Evolutionary conservation across 169 alveolate species (phyloP), one percentile per base, ranked within the genome.

Genomic region (Pseudocohnilembus persalinus): DNA sequence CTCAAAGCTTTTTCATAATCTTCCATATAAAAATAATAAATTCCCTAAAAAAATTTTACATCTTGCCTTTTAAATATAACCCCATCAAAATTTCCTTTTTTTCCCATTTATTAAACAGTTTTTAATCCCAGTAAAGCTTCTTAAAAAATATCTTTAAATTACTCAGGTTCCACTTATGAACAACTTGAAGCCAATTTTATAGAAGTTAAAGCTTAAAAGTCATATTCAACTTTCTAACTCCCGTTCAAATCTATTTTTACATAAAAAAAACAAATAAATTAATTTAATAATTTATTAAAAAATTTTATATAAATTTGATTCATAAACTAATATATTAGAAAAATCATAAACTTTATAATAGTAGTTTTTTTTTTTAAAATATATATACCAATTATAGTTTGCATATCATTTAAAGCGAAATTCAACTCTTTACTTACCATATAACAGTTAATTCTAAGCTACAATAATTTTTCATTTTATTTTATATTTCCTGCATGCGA

Each of bases 1-100:
- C 65, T 83, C n/a, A 86, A 32, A 0, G 90, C 90, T 32, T 81
- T 81, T 64, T 81, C 83, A 68, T 74, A 86, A 35, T 86, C 75
- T n/a, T 76, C 34, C 24, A 86, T 33, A 35, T 86, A 81, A 75
- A 86, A 86, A 30, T 86, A 74, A 76, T 73, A 80, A 0, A 86
- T 33, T 63, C 87, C 90, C 34, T 83, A 74, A 81, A 49, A 86
- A 76, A 86, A 86, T 29, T 31, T 27, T 28, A 73, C 20, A 80
- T 86, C 90, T 11, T 86, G 64, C 15, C 65, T 68, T 0, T 63
- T 0, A 65, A 86, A 86, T 1, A 86, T 74, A 75, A 72, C 81
- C 11, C 85, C 90, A 35, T 82, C 81, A 33, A 35, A 73, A 4
- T 34, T 73, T 32, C 49, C 29, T 64, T 82, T 86, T 81, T 74